Base-by-base conservation (phyloP, 805 yeast species). In the Lipomyces lipofer region DNA sequence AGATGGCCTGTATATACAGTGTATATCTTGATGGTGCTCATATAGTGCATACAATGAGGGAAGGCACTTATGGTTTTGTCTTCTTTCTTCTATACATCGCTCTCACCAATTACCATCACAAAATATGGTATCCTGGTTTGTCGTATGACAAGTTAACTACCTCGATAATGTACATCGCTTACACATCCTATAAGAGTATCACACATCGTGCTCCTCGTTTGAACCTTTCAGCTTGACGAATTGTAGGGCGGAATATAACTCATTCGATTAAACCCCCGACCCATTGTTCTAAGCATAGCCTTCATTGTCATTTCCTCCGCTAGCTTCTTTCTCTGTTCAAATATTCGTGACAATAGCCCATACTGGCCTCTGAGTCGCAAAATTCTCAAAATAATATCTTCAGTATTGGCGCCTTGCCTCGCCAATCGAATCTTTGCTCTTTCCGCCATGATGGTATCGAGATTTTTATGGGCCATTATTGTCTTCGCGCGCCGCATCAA, bases 321-420 rank as follows among this genome's bases (percentile, higher is more conserved):
- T 49, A 81, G 71, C 24, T 78, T 71, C 51, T 83, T 88, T 49
- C 92, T 73, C 64, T 82, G 84, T 22, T 78, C 80, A 35, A 88
- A 66, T 45, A 89, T 74, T 56, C 75, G 73, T 8, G 78, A 74
- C 2, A 88, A 88, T 66, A 75, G 85, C 0, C 75, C 75, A 38
- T 73, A 71, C 47, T 85, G 84, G 21, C 82, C 87, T 54, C 83
- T 80, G 35, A 90, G 75, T 24, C 90, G 70, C 50, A 92, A 67
- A 13, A 89, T 75, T 47, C 97, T 76, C 56, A 92, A 70, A 5
- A 91, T 75, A 10, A 89, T 77, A 62, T 88, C 88, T 62, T 87
- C 91, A 25, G 75, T 71, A 1, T 72, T 65, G 8, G 77, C 76
- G 15, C 75, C 70, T n/a, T 72, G 70, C 39, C 72, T 71, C 1